Evolutionary conservation across 163 green algal genomes (phyloP).

Genomic region (Volvox carteri): DNA sequence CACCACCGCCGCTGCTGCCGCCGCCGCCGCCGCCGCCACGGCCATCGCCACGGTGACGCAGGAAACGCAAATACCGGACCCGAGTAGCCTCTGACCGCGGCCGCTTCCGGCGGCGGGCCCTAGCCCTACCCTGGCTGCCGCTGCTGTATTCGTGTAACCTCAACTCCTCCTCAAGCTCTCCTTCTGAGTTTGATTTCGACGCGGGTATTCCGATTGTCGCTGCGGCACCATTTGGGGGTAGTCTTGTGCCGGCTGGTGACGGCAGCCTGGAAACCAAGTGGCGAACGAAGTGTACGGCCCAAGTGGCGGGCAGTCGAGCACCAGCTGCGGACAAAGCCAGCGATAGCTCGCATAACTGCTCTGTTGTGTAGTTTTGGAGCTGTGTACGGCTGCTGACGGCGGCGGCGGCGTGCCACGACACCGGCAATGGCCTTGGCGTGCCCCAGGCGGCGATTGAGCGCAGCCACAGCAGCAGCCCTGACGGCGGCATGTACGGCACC

Average conservation of each 20-base stretch:
- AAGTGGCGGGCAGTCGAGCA: not conserved
- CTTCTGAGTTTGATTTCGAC: not conserved
- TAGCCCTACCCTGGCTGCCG: not conserved
- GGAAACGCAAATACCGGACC: not conserved
- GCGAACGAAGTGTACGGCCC: not conserved
- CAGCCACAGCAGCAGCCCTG: not conserved
- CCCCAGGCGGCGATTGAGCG: not conserved
- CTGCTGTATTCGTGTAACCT: not conserved
- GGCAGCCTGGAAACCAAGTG: not conserved
- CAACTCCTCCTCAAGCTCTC: not conserved
- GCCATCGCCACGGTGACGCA: not conserved
- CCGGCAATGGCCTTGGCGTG: not conserved
- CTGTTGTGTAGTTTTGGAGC: not conserved
- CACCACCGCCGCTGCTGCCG: no score
- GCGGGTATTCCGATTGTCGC: no score
- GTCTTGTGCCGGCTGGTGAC: not conserved
- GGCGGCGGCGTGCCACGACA: constrained; percentile 16
- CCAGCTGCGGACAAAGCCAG: not conserved
- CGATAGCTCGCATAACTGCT: not conserved
- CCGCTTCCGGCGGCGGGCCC: not conserved
- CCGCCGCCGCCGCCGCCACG: no score
- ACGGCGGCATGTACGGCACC: constrained; percentile 10
- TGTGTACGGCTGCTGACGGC: constrained; percentile 9
- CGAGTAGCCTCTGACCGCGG: not conserved
- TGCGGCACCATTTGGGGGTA: not conserved